phyloP scores from a whole-genome alignment of 768 basidiomycete genomes.

The Porpolomopsis calyptriformis region DNA sequence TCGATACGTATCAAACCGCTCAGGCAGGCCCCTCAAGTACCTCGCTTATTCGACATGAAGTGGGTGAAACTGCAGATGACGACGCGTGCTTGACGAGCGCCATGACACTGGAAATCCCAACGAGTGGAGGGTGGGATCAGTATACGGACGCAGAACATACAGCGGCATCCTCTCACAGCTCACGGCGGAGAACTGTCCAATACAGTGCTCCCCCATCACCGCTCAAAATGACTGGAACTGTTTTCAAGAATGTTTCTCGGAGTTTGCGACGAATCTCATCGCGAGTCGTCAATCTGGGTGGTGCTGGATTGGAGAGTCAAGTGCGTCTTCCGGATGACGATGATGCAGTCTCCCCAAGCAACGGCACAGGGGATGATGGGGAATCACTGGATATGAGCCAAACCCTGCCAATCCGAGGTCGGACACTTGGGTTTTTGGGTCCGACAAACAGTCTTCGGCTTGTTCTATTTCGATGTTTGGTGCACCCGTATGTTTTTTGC shows the following conservation, averaged over 20 bases:
- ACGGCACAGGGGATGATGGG: constrained; percentile 20
- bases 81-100: constrained; percentile 47
- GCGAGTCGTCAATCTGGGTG: constrained; percentile 74
- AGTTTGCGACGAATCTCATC: constrained; percentile 54
- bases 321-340: constrained; percentile 42
- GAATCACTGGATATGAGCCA: constrained; percentile 34
- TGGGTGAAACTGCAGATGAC: constrained; percentile 41
- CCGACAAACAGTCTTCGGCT: constrained; percentile 55
- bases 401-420: constrained; percentile 53
- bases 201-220: constrained; percentile 50
- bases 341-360: constrained; percentile 16
- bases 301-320: constrained; percentile 48
- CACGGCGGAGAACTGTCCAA: constrained; percentile 34
- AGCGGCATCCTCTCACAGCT: constrained; percentile 29
- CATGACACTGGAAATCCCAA: constrained; percentile 31
- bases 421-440: constrained; percentile 69
- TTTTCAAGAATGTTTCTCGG: constrained; percentile 46
- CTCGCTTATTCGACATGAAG: constrained; percentile 34
- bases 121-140: constrained; percentile 18
- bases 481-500: constrained; percentile 49
- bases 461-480: constrained; percentile 55
- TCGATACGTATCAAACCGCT: constrained; percentile 30
- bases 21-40: constrained; percentile 41
- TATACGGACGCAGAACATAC: constrained; percentile 40
- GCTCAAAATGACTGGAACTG: constrained; percentile 48